phyloP scores from a whole-genome alignment of 2,329 filamentous ascomycete species.

The Byssochlamys sp. region DNA sequence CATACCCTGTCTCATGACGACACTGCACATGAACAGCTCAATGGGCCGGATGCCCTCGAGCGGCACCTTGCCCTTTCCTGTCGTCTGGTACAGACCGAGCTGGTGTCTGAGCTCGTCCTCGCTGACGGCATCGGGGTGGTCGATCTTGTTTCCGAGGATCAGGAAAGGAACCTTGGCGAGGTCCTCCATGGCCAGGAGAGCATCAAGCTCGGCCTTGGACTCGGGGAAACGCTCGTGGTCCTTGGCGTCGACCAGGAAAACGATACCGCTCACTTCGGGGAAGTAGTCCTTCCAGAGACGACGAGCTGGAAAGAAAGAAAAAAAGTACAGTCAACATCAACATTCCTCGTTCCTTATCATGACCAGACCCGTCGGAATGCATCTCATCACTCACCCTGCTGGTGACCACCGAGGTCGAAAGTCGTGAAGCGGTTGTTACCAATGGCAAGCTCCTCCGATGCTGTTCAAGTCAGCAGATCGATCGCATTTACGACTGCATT shows the following conservation, averaged over 20 bases:
- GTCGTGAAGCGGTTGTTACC: constrained; percentile 91
- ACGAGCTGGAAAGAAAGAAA: constrained; percentile 49
- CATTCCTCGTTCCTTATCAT: too few relatives aligned
- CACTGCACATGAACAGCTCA: constrained; percentile 98
- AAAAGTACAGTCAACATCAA: constrained; percentile 5
- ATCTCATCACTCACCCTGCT: constrained; percentile 56
- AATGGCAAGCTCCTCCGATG: constrained; percentile 84
- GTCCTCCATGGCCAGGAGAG: constrained; percentile 92
- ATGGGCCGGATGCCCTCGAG: constrained; percentile 87
- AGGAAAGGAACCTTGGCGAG: constrained; percentile 91
- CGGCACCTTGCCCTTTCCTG: constrained; percentile 87
- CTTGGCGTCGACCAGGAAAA: constrained; percentile 96
- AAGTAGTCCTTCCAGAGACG: constrained; percentile 96
- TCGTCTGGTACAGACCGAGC: constrained; percentile 89
- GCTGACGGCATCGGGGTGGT: constrained; percentile 87
- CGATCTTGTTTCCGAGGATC: constrained; percentile 97
- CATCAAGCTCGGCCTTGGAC: constrained; percentile 93
- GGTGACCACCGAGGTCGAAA: constrained; percentile 85
- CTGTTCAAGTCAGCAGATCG: constrained; percentile 33
- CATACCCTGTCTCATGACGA: constrained; percentile 89
- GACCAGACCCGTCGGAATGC: not conserved
- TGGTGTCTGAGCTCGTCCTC: constrained; percentile 91
- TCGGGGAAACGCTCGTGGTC: constrained; percentile 90
- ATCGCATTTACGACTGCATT: not conserved
- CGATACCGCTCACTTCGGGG: constrained; percentile 89